A percentile compares a stretch with the other conserved stretches of the same genome.
phyloP scores from a whole-genome alignment of 768 basidiomycete species.

The Mycena belliarum region DNA sequence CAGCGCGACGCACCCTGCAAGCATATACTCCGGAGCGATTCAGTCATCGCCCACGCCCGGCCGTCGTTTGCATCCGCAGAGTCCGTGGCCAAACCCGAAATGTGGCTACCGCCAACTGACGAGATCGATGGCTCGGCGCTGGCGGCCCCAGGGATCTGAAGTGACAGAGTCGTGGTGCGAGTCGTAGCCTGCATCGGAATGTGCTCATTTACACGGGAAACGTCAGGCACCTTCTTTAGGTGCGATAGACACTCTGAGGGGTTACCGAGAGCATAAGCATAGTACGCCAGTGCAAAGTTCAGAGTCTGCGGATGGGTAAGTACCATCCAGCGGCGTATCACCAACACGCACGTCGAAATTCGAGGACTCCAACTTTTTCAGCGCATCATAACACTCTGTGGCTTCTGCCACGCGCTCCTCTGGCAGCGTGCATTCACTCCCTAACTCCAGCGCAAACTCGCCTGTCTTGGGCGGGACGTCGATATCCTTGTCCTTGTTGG shows the following conservation, averaged over 20 bases:
- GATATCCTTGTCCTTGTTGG: slow-evolving; percentile 53
- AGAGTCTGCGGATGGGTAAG: slow-evolving; percentile 51
- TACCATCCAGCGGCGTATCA: neutral
- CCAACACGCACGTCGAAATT: slow-evolving; percentile 58
- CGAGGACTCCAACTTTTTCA: slow-evolving; percentile 51
- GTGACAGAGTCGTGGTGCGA: slow-evolving; percentile 39
- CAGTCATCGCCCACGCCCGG: slow-evolving; percentile 69
- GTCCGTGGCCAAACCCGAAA: slow-evolving; percentile 41
- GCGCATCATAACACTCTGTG: slow-evolving; percentile 48
- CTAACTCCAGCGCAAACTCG: slow-evolving; percentile 44
- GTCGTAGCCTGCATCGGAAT: slow-evolving; percentile 47
- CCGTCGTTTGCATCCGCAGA: slow-evolving; percentile 66
- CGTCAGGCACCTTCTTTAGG: slow-evolving; percentile 54
- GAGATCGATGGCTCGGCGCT: slow-evolving; percentile 44
- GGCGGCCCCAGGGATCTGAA: slow-evolving; percentile 36
- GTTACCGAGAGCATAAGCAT: slow-evolving; percentile 73
- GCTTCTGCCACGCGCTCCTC: slow-evolving; percentile 63
- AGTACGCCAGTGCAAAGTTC: slow-evolving; percentile 71
- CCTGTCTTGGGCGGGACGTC: slow-evolving; percentile 41
- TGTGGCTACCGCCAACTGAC: slow-evolving; percentile 53
- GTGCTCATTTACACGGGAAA: slow-evolving; percentile 55
- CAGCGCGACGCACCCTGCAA: slow-evolving; percentile 59
- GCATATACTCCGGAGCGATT: slow-evolving; percentile 75
- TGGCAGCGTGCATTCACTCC: slow-evolving; percentile 56
- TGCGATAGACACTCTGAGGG: slow-evolving; percentile 64